Evolutionary conservation across 495 filamentous ascomycete genomes (phyloP).

Genomic region (Xylaria venustula): DNA sequence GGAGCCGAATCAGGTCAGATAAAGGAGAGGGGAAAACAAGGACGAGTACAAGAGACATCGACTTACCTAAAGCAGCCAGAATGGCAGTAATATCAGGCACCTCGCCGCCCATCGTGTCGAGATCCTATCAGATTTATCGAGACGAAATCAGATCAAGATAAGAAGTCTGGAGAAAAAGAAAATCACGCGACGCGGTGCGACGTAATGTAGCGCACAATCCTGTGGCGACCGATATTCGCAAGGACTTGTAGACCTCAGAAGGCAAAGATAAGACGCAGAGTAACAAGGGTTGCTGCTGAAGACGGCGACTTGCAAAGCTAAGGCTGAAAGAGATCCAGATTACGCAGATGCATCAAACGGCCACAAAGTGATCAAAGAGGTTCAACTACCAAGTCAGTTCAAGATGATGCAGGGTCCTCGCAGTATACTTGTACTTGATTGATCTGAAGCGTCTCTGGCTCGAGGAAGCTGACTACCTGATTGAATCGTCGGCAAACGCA

Average conservation of each 20-base stretch:
- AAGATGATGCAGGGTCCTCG: neutral
- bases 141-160: conserved; percentile 3
- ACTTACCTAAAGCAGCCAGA: conserved; percentile 53
- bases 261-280: neutral
- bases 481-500: conserved; percentile 7
- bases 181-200: conserved; percentile 1
- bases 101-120: conserved; percentile 43
- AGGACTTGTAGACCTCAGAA: neutral
- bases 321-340: conserved; percentile 5
- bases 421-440: conserved; percentile 2
- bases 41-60: no score
- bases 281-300: neutral
- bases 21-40: no score
- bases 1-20: no score
- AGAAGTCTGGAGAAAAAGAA: neutral
- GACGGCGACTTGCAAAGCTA: conserved; percentile 7
- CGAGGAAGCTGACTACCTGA: conserved; percentile 4
- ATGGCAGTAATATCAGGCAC: conserved; percentile 51
- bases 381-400: conserved; percentile 15
- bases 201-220: conserved; percentile 10
- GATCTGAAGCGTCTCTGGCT: neutral
- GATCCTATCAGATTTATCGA: conserved; percentile 2
- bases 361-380: conserved; percentile 11
- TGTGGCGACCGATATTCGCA: conserved; percentile 7
- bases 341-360: conserved; percentile 13